Evolutionary conservation across 176 grass and related monocot species (phyloP).

Genomic region (Urochloa ruziziensis): DNA sequence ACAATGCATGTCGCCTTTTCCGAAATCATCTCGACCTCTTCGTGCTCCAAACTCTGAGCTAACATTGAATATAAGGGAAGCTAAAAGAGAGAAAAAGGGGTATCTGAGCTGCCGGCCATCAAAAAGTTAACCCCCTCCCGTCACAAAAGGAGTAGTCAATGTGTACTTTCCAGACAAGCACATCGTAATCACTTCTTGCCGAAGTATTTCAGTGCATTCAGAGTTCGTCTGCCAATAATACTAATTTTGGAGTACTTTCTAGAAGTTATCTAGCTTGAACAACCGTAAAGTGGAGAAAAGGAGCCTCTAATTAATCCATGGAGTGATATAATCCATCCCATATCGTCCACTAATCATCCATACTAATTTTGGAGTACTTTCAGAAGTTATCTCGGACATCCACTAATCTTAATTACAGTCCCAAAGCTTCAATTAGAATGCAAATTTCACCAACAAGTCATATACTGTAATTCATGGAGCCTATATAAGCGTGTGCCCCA

Average conservation of each 20-base stretch:
- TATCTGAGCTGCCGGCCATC: neutral
- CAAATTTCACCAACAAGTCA: neutral
- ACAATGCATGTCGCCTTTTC: neutral
- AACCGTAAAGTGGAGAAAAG: too few relatives aligned
- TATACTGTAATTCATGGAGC: neutral
- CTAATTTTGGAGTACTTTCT: neutral
- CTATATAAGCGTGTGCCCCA: slow-evolving; percentile 50
- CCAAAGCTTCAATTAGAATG: too few relatives aligned
- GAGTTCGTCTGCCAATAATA: neutral
- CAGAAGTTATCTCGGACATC: too few relatives aligned
- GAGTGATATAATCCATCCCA: too few relatives aligned
- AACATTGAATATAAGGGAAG: slow-evolving; percentile 1
- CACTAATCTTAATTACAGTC: neutral
- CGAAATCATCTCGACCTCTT: slow-evolving; percentile 22
- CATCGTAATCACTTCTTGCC: neutral
- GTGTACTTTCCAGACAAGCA: neutral
- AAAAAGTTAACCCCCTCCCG: neutral
- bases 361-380: too few relatives aligned
- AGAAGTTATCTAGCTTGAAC: neutral
- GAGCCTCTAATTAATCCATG: too few relatives aligned
- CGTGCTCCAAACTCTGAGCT: slow-evolving; percentile 3
- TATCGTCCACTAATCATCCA: too few relatives aligned
- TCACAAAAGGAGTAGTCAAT: neutral
- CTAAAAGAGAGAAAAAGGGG: neutral
- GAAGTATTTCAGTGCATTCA: neutral